Conservation (phyloP, 78 protist genomes). For the Neovahlkampfia damariscottae region DNA sequence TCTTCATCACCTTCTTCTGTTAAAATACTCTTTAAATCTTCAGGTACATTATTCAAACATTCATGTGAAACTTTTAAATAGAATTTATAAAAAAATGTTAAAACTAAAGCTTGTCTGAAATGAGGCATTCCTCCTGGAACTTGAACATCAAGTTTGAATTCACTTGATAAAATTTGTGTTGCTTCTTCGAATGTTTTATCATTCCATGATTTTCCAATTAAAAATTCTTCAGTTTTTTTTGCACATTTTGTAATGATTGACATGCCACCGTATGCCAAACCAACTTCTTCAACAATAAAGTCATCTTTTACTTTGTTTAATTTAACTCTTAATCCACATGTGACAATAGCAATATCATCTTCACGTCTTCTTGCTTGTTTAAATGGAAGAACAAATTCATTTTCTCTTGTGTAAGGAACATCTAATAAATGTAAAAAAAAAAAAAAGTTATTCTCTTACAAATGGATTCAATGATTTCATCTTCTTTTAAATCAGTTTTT, state of each 20-base stretch:
- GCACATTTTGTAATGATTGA: conserved; percentile 20
- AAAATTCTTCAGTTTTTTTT: neutral
- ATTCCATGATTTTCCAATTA: neutral
- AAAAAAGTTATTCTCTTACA: no score
- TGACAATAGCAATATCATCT: conserved; percentile 84
- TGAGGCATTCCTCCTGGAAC: conserved; percentile 78
- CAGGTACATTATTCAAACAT: neutral
- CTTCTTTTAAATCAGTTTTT: conserved; percentile 32
- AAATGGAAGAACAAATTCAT: conserved; percentile 46
- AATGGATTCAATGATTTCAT: no score
- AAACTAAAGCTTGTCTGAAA: conserved; percentile 47
- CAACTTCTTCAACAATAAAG: neutral
- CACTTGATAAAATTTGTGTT: neutral
- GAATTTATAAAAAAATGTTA: conserved; percentile 68
- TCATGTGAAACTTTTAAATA: conserved; percentile 19
- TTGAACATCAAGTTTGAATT: conserved; percentile 7
- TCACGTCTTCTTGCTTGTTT: conserved; percentile 68
- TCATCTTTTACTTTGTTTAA: neutral
- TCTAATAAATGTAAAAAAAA: no score
- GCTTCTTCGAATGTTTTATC: neutral
- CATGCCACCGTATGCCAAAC: conserved; percentile 46
- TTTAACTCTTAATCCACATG: conserved; percentile 45
- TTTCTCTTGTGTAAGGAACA: conserved; percentile 32
- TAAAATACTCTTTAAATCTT: neutral
- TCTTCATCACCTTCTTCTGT: neutral